Evolutionary conservation across 2,329 filamentous ascomycete species (phyloP), one percentile per base, ranked within the genome.

Genomic region (Thelonectria olida): DNA sequence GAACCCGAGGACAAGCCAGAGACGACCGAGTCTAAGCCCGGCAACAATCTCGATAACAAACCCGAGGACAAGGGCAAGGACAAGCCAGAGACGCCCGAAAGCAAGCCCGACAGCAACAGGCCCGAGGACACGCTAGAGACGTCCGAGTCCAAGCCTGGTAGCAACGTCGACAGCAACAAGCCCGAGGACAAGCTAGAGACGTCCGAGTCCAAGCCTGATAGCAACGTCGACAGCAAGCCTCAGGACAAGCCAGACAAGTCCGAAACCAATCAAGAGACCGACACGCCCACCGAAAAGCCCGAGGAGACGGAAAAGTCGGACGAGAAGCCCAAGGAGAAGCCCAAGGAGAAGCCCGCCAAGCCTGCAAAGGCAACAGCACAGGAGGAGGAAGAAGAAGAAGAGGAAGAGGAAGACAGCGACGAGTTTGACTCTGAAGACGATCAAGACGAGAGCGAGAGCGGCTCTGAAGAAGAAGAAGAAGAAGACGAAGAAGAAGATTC

Each of bases 361-460:
- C 38, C 38, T 2, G 22, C 34, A 45, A 31, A 44, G 31, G 13
- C 15, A 34, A 3, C 47, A 19, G 20, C 47, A 19, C 12, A 42
- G 8, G 52, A 17, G 20, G 13, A 42, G 10, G n/a, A 60, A 9
- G 17, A 41, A n/a, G 36, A 61, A 44, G 41, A 57, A 42, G 45
- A 56, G 27, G 36, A 34, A 34, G 31, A 57, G 12, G 67, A 54
- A 36, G 50, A 3, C 36, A 41, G 13, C 12, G 66, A 70, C 39
- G 54, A 62, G 17, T 62, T 27, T 5, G 50, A 56, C 2, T 62
- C 58, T 12, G 67, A 68, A 9, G 65, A 62, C 22, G 63, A 67
- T 34, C 59, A 69, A 7, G 62, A 66, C 5, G 65, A 65, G 1
- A 34, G 12, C n/a, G n/a, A n/a, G n/a, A n/a, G n/a, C n/a, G n/a